Evolutionary conservation across 805 yeast species (phyloP), one percentile per base, ranked within the genome.

Genomic region (Myxozyma lipomycoides): DNA sequence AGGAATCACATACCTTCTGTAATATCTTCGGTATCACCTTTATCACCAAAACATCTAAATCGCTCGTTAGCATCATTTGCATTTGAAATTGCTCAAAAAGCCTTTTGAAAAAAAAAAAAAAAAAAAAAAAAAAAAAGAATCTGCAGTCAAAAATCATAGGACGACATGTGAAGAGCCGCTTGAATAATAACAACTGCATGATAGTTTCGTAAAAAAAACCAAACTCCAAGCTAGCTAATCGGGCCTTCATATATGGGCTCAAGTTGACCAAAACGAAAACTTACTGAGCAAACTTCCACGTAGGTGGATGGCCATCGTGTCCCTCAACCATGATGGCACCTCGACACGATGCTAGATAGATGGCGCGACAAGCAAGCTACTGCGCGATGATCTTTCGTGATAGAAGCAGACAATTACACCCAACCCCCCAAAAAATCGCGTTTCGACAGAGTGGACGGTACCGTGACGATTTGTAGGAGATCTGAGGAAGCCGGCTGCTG

Each of bases 1-100:
- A n/a, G n/a, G n/a, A 19, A n/a, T 3, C 6, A 28, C 55, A 26
- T 49, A 60, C 62, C 62, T 49, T 60, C 61, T 9, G 62, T 60
- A 64, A 90, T 87, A 64, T 82, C 85, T 60, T 91, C 98, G 51
- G 90, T 84, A 68, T 93, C 99, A 43, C 96, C 96, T 69, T 95
- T 93, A 70, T 93, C 98, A 58, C 99, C 99, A 76, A 93, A 93
- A 69, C 99, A 93, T 70, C 73, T 0, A 59, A 37, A 52, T n/a
- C n/a, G n/a, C n/a, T n/a, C n/a, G n/a, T n/a, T n/a, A n/a, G n/a
- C n/a, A n/a, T n/a, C n/a, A n/a, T n/a, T n/a, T n/a, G n/a, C n/a
- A n/a, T 86, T 80, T 1, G 84, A 37, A 37, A 28, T 28, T 28
- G 15, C 12, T 28, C 34, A 28, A 10, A 28, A 28, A 28, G 10